These are phyloP conservation scores for Rickenella mellea DNA, from an alignment of 768 basidiomycete genomes.

Conservation along the genomic window DNA sequence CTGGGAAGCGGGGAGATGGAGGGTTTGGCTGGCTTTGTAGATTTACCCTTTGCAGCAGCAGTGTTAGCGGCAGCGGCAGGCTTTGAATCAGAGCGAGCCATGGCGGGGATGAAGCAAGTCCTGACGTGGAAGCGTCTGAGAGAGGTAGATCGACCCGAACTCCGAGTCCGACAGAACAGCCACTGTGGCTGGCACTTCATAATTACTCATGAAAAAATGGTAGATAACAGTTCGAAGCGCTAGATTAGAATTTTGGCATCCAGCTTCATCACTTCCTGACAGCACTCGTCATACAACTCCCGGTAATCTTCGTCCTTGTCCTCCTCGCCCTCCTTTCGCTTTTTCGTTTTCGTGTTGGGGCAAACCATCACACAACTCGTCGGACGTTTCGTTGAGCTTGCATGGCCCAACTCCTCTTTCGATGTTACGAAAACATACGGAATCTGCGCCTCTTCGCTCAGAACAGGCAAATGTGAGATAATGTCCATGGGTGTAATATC, in stretches of 20 bases:
- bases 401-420: slow-evolving; percentile 92
- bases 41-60: slow-evolving; percentile 29
- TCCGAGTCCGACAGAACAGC: no score
- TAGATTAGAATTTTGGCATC: slow-evolving; percentile 62
- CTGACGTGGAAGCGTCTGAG: slow-evolving; percentile 19
- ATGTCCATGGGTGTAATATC: slow-evolving; percentile 99
- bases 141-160: slow-evolving; percentile 11
- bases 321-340: slow-evolving; percentile 50
- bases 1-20: slow-evolving; percentile 30
- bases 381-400: slow-evolving; percentile 94
- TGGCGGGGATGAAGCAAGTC: slow-evolving; percentile 8
- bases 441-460: slow-evolving; percentile 88
- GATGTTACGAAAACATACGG: slow-evolving; percentile 86
- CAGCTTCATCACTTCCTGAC: slow-evolving; percentile 75
- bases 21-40: slow-evolving; percentile 8
- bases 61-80: slow-evolving; percentile 29
- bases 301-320: slow-evolving; percentile 77
- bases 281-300: slow-evolving; percentile 80
- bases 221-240: no score
- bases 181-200: no score
- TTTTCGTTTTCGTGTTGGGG: slow-evolving; percentile 65
- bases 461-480: slow-evolving; percentile 89
- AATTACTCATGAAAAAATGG: no score
- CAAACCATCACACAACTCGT: slow-evolving; percentile 97
- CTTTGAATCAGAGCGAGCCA: slow-evolving; percentile 28